These are phyloP conservation scores for Suillus fuscotomentosus DNA, from an alignment of 768 basidiomycete genomes.

Conservation along the genomic window DNA sequence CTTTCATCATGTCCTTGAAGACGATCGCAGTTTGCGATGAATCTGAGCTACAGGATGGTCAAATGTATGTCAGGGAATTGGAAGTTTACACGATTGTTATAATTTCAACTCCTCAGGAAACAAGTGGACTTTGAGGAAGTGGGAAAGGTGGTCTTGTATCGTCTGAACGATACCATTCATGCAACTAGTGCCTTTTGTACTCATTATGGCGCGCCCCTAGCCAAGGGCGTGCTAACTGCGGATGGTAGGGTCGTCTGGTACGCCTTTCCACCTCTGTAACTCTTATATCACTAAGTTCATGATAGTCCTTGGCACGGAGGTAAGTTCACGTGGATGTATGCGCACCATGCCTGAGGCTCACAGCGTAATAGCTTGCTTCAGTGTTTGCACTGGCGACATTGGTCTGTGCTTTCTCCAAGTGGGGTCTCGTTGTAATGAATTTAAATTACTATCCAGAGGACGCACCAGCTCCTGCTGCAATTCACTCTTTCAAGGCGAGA, in stretches of 20 bases:
- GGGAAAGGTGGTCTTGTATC: conserved; percentile 74
- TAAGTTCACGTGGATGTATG: conserved; percentile 26
- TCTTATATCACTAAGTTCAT: neutral
- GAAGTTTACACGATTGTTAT: neutral
- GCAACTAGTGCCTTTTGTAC: conserved; percentile 87
- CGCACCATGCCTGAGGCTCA: neutral
- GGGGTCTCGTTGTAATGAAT: neutral
- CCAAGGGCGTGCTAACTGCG: conserved; percentile 75
- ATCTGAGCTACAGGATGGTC: conserved; percentile 50
- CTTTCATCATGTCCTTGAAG: conserved; percentile 32
- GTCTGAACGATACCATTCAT: conserved; percentile 69
- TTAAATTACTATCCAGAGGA: conserved; percentile 57
- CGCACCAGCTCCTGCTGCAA: conserved; percentile 76
- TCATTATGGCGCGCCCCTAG: conserved; percentile 88
- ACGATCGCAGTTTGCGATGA: conserved; percentile 49
- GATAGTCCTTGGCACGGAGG: conserved; percentile 89
- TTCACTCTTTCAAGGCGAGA: conserved; percentile 75
- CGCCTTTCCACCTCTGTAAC: conserved; percentile 18
- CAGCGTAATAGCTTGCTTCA: conserved; percentile 70
- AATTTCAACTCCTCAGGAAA: conserved; percentile 53
- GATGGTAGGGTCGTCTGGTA: conserved; percentile 82
- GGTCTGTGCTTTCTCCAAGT: conserved; percentile 38
- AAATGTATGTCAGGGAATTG: conserved; percentile 40
- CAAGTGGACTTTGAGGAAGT: conserved; percentile 75
- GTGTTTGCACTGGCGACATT: conserved; percentile 80